Base-by-base conservation (phyloP, 139 green algal species). In the Pleodorina starrii region DNA sequence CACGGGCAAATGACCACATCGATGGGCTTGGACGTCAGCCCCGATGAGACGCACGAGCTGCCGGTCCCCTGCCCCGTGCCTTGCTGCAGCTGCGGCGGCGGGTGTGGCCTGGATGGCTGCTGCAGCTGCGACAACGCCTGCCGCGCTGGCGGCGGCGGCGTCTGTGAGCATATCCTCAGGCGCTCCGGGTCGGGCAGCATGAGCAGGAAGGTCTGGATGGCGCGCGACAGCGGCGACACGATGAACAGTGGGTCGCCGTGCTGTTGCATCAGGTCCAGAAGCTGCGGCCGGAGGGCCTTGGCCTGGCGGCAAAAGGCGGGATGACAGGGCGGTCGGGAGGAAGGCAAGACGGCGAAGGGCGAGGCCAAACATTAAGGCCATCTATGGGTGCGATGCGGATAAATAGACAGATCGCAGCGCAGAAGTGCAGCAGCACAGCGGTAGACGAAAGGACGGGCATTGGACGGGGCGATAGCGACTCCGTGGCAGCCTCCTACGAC, bases 231-330 rank as follows among this genome's bases (percentile, higher is more conserved):
- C 27, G 89, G 89, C 16, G 89, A 92, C 38, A 90, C 75, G 6
- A 92, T 73, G 43, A 87, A 92, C 7, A 92, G 83, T 36, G 89
- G 89, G 44, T 92, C 89, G 36, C 89, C 89, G n/a, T 78, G 87
- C 83, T 92, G 59, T 23, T 66, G 68, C n/a, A 83, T 69, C 48
- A 87, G 46, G 23, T 90, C 89, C 11, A 48, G 38, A 14, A 92
- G 25, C 36, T 87, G 72, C 5, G 48, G 36, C 5, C 75, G 75
- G 44, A 92, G 63, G 23, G 68, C 63, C 38, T 48, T 36, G 40
- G 82, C 86, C 89, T 92, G 84, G 36, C 44, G 36, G 50, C 0
- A 63, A 54, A 23, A 14, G 14, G 16, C 17, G 10, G 0, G 32
- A 2, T n/a, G n/a, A n/a, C 35, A 73, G 27, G 16, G 6, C 63